Base-by-base conservation (phyloP, 176 grass and related monocot genomes). In the Juncus effusus region DNA sequence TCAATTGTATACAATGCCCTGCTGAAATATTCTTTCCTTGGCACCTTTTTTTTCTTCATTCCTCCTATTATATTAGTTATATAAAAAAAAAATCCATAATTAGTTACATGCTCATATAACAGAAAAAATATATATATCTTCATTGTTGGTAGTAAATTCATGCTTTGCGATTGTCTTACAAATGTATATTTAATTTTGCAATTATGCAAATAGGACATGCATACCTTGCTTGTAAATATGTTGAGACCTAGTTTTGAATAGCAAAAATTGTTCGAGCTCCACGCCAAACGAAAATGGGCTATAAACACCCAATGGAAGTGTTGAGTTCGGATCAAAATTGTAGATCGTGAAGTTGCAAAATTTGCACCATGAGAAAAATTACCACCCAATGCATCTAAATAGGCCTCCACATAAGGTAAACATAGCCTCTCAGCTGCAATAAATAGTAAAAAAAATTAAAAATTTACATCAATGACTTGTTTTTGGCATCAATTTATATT, bases 361-460 rank as follows among this genome's bases (percentile, higher is more conserved):
- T 93, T 99, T 52, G 88, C 77, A 38, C 94, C 94, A 41, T 87
- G 88, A 44, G 88, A 77, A 85, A 93, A 99, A 64, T 99, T 93
- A 42, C 72, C 85, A 45, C 83, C 94, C 2, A 99, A 16, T 13
- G 94, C 85, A 78, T 99, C 87, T 15, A 99, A 84, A 70, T 99
- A 99, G 2, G 88, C 83, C 35, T 78, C 86, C 61, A 99, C 75
- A 49, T 89, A 80, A 58, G 94, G 89, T 13, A 93, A 45, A 13
- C 88, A 88, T 12, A 99, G 45, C 72, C 55, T 78, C 28, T 99
- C 78, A 63, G 83, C 94, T 99, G 74, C 16, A 8, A 58, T 6
- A 47, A 47, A 47, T 6, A 9, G 9, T 6, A 6, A 6, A 47
- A 28, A 28, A 28, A 28, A 1, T 28, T 28, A 28, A 28, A 28